Percentiles rank a stretch among this genome's conserved stretches.
Evolutionary conservation across 179 eudicot species (phyloP).

Genomic region (Gypsophila paniculata): DNA sequence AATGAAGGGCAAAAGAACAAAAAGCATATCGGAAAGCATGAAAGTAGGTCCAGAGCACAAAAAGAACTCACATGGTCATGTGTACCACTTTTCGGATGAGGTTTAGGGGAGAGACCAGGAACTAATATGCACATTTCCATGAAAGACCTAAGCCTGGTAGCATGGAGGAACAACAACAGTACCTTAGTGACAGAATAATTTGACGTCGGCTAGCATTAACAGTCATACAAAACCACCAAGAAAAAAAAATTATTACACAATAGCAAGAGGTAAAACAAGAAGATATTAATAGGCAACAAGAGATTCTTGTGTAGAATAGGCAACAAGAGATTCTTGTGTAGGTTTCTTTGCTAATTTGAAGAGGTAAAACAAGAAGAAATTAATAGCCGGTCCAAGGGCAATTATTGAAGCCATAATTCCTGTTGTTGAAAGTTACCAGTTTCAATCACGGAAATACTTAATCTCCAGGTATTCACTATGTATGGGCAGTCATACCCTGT

Average conservation of each 20-base stretch:
- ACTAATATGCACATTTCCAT: slow-evolving; percentile 96
- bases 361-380: too few relatives aligned
- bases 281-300: too few relatives aligned
- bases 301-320: too few relatives aligned
- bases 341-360: too few relatives aligned
- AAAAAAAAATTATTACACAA: slow-evolving; percentile 17
- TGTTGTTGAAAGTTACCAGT: not conserved
- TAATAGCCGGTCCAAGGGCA: not conserved
- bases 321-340: too few relatives aligned
- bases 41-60: slow-evolving; percentile 4
- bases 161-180: slow-evolving; percentile 11
- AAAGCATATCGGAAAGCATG: not conserved
- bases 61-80: slow-evolving; percentile 41
- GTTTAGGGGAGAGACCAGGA: slow-evolving; percentile 59
- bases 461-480: too few relatives aligned
- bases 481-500: too few relatives aligned
- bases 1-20: slow-evolving; percentile 6
- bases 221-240: not conserved
- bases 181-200: not conserved
- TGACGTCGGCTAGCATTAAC: not conserved
- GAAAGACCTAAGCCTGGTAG: slow-evolving; percentile 78
- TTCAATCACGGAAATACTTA: too few relatives aligned
- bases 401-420: not conserved
- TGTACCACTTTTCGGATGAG: slow-evolving; percentile 35
- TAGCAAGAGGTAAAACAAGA: slow-evolving; percentile 18